These are phyloP conservation scores for Fusarium sacchari DNA, from an alignment of 2,329 filamentous ascomycete genomes.

Conservation along the genomic window DNA sequence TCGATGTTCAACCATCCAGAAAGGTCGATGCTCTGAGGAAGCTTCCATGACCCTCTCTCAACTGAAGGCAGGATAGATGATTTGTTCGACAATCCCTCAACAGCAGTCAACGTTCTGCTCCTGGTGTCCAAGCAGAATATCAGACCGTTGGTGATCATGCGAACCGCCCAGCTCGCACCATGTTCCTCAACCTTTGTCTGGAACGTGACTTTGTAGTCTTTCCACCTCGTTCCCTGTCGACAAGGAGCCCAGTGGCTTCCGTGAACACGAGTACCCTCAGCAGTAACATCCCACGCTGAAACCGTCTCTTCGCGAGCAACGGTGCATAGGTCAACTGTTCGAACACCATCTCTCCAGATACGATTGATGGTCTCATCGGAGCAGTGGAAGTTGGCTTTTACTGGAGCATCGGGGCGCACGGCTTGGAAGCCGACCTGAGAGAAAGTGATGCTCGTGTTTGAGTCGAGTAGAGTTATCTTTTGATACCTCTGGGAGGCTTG, in stretches of 20 bases:
- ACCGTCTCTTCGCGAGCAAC: not conserved
- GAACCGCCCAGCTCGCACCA: not conserved
- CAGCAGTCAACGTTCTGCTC: not conserved
- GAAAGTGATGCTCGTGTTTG: not conserved
- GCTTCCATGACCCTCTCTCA: not conserved
- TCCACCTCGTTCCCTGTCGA: conserved; percentile 3
- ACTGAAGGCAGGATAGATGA: not conserved
- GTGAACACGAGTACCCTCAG: not conserved
- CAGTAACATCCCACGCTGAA: not conserved
- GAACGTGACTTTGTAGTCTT: not conserved
- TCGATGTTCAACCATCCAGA: not conserved
- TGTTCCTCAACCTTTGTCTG: not conserved
- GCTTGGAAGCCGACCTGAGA: not conserved
- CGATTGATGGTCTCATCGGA: not conserved
- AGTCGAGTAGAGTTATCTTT: not conserved
- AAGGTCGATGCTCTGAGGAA: rapidly evolving
- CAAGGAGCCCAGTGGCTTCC: conserved; percentile 10
- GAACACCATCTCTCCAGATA: conserved; percentile 1
- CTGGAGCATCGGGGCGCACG: not conserved
- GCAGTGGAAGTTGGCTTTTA: not conserved
- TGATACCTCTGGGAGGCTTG: conserved; percentile 8
- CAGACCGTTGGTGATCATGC: not conserved
- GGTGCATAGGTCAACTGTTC: not conserved
- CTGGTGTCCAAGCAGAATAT: not conserved
- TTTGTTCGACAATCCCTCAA: not conserved